Percentiles rank a stretch among this genome's conserved stretches.
These are phyloP conservation scores for Hansenula anomala DNA, from an alignment of 1,139 yeast species.

Conservation along the genomic window DNA sequence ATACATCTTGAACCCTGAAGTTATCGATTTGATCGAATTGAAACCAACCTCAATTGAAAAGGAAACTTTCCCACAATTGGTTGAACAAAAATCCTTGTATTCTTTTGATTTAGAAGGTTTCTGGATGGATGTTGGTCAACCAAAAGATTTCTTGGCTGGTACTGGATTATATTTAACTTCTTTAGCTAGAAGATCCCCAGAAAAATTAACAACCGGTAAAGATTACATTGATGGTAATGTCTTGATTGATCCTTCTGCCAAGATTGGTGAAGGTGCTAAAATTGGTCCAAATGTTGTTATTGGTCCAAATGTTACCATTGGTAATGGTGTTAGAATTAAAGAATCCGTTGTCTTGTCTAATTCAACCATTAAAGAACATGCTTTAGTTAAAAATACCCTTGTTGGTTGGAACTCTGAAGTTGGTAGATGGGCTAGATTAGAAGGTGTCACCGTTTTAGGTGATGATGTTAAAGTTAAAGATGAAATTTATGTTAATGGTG, in stretches of 20 bases:
- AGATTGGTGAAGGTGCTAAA: conserved; percentile 87
- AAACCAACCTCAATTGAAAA: conserved; percentile 99
- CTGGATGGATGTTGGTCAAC: conserved; percentile 99
- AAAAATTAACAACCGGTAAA: conserved; percentile 50
- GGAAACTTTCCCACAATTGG: conserved; percentile 98
- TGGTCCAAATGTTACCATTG: conserved; percentile 94
- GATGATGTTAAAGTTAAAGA: conserved; percentile 98
- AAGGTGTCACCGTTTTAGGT: conserved; percentile 96
- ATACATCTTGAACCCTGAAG: conserved; percentile 94
- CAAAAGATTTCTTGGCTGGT: conserved; percentile 98
- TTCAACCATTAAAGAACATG: conserved; percentile 93
- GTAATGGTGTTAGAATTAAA: conserved; percentile 98
- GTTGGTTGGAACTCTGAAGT: conserved; percentile 99
- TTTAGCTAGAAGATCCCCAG: conserved; percentile 68
- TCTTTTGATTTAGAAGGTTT: conserved; percentile 97
- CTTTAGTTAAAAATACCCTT: conserved; percentile 95
- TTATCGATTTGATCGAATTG: conserved; percentile 92
- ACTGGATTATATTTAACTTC: conserved; percentile 90
- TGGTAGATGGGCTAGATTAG: conserved; percentile 99
- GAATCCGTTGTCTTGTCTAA: conserved; percentile 91
- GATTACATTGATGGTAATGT: conserved; percentile 89
- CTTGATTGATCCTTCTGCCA: conserved; percentile 91
- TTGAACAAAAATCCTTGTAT: conserved; percentile 82
- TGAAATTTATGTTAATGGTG: conserved; percentile 98
- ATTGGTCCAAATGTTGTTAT: conserved; percentile 98